Evolutionary conservation across 1,284 basidiomycete genomes (phyloP), one percentile per base, ranked within the genome.

Genomic region (Malassezia brasiliensis): DNA sequence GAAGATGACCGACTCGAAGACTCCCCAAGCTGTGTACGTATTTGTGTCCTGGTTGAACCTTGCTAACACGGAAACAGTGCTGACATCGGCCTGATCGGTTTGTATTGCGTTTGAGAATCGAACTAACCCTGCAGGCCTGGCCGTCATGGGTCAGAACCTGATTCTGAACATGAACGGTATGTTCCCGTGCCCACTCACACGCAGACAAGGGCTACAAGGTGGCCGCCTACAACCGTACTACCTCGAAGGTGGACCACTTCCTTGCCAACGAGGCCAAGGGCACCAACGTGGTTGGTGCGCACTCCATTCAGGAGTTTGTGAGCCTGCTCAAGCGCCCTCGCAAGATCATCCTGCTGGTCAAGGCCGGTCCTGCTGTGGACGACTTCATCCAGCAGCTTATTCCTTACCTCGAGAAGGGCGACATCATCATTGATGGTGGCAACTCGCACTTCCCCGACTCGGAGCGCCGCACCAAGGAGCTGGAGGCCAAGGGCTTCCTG

Each of bases 401-500:
- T 58, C 80, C 81, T 47, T 75, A 77, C 77, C 78, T 82, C 64
- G 81, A 82, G 76, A 79, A 82, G 78, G 81, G 81, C 57, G 81
- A 96, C 79, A 96, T 99, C 80, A 83, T 99, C 81, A 96, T 98
- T 71, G 94, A 98, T 77, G 94, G 94, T 73, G 93, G 94, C 74
- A 99, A 99, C 81, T 96, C 91, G 54, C 90, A 98, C 80, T 99
- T 88, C 81, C 93, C 94, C 63, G 94, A 99, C 78, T 87, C 90
- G 51, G 93, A 91, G 79, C 89, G 94, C 72, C 89, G 94, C 74
- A 82, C 84, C 75, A 79, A 90, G 77, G 90, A 91, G 76, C 85
- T 98, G 69, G 91, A 96, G 79, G 76, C 82, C 59, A 91, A 96
- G 81, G 91, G 91, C 51, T 79, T 96, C 67, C 83, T 96, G 69